Percentiles rank a stretch among this genome's conserved stretches.
phyloP scores from a whole-genome alignment of 1,284 basidiomycete species.

The Sporisorium sorghi region DNA sequence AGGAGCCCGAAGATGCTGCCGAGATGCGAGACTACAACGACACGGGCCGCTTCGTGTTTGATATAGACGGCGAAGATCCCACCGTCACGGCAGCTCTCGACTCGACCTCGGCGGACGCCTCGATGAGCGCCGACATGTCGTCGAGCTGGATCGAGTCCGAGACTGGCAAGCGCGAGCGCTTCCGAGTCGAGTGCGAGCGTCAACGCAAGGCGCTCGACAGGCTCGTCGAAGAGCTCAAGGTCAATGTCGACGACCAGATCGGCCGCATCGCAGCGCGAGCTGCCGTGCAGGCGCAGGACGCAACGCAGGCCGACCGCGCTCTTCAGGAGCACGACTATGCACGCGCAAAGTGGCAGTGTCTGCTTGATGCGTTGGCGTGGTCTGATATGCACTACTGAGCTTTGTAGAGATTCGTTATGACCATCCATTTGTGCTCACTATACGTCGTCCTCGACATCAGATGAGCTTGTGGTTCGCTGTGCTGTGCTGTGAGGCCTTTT shows the following conservation, averaged over 20 bases:
- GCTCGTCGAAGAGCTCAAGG: conserved; percentile 39
- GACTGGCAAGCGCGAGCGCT: conserved; percentile 29
- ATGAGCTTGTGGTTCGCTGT: too few relatives aligned
- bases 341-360: conserved; percentile 36
- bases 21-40: not conserved
- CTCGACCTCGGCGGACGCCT: conserved; percentile 26
- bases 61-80: not conserved
- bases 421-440: too few relatives aligned
- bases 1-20: not conserved
- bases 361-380: conserved; percentile 42
- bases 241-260: conserved; percentile 44
- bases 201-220: conserved; percentile 33
- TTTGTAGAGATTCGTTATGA: too few relatives aligned
- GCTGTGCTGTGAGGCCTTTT: too few relatives aligned
- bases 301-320: conserved; percentile 28
- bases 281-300: conserved; percentile 22
- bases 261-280: conserved; percentile 27
- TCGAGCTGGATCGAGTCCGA: conserved; percentile 35
- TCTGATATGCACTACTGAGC: conserved; percentile 36
- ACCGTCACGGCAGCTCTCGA: conserved; percentile 6
- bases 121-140: conserved; percentile 33
- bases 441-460: too few relatives aligned
- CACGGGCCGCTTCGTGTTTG: not conserved
- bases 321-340: conserved; percentile 26
- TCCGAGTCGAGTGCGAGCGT: conserved; percentile 31